Conservation (phyloP, 2,329 filamentous ascomycete genomes). For the Colletotrichum orbiculare region DNA sequence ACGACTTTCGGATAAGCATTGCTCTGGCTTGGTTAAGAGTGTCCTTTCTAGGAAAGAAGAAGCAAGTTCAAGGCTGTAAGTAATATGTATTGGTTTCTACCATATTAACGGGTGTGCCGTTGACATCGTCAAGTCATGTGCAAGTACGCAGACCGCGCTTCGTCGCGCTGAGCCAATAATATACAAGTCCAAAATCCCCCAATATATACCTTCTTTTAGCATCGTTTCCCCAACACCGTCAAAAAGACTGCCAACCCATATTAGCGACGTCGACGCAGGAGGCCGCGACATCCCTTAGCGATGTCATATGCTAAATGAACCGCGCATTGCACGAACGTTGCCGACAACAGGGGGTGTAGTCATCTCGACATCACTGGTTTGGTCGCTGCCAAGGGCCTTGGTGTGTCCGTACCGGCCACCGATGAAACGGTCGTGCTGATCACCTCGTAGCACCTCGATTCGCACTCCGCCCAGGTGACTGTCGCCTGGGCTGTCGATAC, state of each 20-base stretch:
- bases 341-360: constrained; percentile 12
- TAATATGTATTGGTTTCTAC: background rate
- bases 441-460: constrained; percentile 10
- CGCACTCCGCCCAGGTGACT: constrained; percentile 14
- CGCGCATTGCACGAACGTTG: constrained; percentile 24
- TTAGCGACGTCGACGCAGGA: background rate
- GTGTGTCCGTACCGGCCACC: constrained; percentile 15
- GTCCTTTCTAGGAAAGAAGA: too few species aligned
- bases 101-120: background rate
- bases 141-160: constrained; percentile 1
- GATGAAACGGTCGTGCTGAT: constrained; percentile 11
- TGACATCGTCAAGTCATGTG: constrained; percentile 9
- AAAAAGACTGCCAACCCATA: background rate
- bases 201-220: too few species aligned
- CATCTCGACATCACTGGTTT: constrained; percentile 35
- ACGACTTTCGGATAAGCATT: too few species aligned
- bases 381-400: constrained; percentile 31
- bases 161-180: too few species aligned
- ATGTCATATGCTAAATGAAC: constrained; percentile 30
- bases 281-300: background rate
- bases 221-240: too few species aligned
- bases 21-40: too few species aligned
- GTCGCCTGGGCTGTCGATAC: constrained; percentile 24
- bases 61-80: background rate
- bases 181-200: too few species aligned